Evolutionary conservation across 1,284 basidiomycete genomes (phyloP).

Genomic region (Vanrija pseudolonga): DNA sequence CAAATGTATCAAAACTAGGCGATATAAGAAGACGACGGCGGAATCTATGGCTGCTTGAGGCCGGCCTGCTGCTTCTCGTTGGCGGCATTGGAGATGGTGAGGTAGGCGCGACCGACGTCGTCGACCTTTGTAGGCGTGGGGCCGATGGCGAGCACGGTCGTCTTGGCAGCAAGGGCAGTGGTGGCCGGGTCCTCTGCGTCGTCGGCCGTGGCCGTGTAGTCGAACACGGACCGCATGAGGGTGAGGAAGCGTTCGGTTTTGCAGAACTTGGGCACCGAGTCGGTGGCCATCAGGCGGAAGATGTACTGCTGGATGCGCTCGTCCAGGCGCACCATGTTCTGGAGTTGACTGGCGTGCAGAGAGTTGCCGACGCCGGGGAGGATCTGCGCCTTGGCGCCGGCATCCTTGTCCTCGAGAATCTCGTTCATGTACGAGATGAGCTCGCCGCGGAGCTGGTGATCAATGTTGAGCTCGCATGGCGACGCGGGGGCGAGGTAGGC

Average conservation of each 20-base stretch:
- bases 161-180: slow-evolving; percentile 7
- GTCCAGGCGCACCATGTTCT: slow-evolving; percentile 88
- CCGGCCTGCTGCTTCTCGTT: slow-evolving; percentile 24
- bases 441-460: slow-evolving; percentile 91
- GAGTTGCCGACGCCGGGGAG: slow-evolving; percentile 65
- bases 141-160: neutral
- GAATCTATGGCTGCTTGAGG: neutral
- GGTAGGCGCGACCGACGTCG: slow-evolving; percentile 32
- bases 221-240: slow-evolving; percentile 34
- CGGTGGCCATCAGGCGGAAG: slow-evolving; percentile 95
- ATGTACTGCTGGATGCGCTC: slow-evolving; percentile 96
- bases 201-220: slow-evolving; percentile 16
- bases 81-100: slow-evolving; percentile 48
- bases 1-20: neutral
- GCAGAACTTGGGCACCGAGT: slow-evolving; percentile 87
- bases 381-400: slow-evolving; percentile 61
- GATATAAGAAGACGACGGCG: neutral
- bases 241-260: slow-evolving; percentile 25
- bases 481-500: slow-evolving; percentile 93
- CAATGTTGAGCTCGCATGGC: slow-evolving; percentile 95
- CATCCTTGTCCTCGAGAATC: slow-evolving; percentile 64
- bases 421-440: slow-evolving; percentile 88
- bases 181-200: slow-evolving; percentile 17
- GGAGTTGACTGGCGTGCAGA: slow-evolving; percentile 82
- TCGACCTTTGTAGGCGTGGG: neutral